These are phyloP conservation scores for Diophrys sp. DNA, from an alignment of 73 alveolate species.

Conservation along the genomic window DNA sequence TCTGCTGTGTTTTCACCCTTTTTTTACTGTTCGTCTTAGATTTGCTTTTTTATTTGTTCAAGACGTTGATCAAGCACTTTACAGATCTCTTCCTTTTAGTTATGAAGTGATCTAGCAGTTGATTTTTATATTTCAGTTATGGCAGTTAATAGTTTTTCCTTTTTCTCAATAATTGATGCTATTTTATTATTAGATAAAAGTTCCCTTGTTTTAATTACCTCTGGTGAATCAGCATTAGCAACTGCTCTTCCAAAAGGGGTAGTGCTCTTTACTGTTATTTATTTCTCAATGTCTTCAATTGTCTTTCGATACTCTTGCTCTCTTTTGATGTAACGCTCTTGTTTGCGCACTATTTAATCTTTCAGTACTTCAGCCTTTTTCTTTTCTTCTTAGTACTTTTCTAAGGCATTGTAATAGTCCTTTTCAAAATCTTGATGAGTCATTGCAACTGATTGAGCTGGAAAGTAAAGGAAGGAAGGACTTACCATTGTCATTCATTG, in stretches of 20 bases:
- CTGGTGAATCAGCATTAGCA: constrained; percentile 5
- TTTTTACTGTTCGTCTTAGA: constrained; percentile 47
- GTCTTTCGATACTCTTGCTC: constrained; percentile 82
- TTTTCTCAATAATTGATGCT: constrained; percentile 20
- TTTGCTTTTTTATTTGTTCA: constrained; percentile 35
- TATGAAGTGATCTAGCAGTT: constrained; percentile 30
- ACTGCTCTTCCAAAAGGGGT: constrained; percentile 45
- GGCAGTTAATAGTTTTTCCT: constrained; percentile 28
- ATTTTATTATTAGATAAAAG: constrained; percentile 27
- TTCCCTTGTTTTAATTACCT: constrained; percentile 23
- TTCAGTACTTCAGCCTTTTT: constrained; percentile 42
- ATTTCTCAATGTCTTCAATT: constrained; percentile 61
- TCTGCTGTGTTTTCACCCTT: constrained; percentile 46
- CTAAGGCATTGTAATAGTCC: constrained; percentile 45
- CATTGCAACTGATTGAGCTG: constrained; percentile 7
- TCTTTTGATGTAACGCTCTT: constrained; percentile 76
- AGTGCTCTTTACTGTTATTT: constrained; percentile 37
- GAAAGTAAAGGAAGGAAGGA: not conserved
- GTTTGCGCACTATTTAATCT: constrained; percentile 48
- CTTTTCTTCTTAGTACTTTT: constrained; percentile 40
- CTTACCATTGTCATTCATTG: not conserved
- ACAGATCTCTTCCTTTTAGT: constrained; percentile 42
- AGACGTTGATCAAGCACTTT: constrained; percentile 39
- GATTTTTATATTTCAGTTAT: constrained; percentile 22
- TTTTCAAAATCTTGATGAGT: constrained; percentile 61